Evolutionary conservation across 2,329 filamentous ascomycete genomes (phyloP).

Genomic region (Arthrobotrys entomopaga): DNA sequence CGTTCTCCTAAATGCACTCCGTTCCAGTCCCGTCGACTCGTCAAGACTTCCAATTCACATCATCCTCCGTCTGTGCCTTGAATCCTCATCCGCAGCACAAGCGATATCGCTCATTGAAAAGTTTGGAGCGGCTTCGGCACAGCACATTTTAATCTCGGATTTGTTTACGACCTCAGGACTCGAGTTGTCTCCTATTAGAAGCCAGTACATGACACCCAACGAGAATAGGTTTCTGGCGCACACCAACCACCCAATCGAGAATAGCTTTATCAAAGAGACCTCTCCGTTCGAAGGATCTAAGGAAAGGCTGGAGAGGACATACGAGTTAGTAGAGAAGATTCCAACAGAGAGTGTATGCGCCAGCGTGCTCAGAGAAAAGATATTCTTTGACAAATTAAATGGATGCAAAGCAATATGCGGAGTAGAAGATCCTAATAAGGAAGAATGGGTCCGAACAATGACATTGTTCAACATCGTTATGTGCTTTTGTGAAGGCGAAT

Average conservation of each 20-base stretch:
- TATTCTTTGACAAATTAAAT: constrained; percentile 62
- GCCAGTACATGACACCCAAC: constrained; percentile 19
- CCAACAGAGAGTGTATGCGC: constrained; percentile 56
- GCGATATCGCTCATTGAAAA: constrained; percentile 64
- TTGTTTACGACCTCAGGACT: constrained; percentile 63
- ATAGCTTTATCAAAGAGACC: constrained; percentile 60
- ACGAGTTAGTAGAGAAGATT: constrained; percentile 58
- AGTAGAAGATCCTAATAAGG: constrained; percentile 59
- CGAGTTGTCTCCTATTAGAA: constrained; percentile 62
- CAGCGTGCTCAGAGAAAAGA: constrained; percentile 59
- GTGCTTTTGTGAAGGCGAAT: constrained; percentile 57
- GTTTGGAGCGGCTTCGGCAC: constrained; percentile 66
- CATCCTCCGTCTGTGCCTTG: constrained; percentile 68
- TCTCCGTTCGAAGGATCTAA: constrained; percentile 61
- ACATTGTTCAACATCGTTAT: constrained; percentile 63
- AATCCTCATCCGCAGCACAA: constrained; percentile 65
- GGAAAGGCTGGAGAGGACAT: constrained; percentile 59
- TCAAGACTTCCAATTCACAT: constrained; percentile 71
- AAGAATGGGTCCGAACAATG: constrained; percentile 59
- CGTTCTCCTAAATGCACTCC: constrained; percentile 71
- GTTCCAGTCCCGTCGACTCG: constrained; percentile 67
- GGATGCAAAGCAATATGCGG: constrained; percentile 62
- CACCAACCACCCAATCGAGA: constrained; percentile 64
- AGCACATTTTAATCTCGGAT: constrained; percentile 67
- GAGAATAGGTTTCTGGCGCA: constrained; percentile 58